Conservation (phyloP, 2,329 filamentous ascomycete species). For the Colletotrichum godetiae region DNA sequence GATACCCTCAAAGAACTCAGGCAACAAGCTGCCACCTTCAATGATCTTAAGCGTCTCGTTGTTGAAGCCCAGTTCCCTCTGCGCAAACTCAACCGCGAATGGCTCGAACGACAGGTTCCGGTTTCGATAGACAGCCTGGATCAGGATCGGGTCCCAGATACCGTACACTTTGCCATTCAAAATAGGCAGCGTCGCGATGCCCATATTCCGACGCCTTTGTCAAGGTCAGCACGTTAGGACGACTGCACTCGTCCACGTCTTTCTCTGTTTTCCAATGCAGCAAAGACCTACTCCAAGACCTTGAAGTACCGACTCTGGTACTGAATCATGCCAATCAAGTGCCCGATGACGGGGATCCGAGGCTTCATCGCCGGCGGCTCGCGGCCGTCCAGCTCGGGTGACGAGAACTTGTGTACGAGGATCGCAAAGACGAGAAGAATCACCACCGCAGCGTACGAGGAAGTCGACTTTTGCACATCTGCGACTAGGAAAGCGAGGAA, state of each 20-base stretch:
- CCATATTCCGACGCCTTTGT: conserved; percentile 40
- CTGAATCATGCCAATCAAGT: conserved; percentile 55
- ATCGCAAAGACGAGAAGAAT: neutral
- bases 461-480: conserved; percentile 6
- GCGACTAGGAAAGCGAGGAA: conserved; percentile 5
- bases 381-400: conserved; percentile 41
- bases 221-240: conserved; percentile 35
- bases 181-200: conserved; percentile 58
- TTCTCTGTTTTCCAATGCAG: too few species aligned
- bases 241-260: conserved; percentile 43
- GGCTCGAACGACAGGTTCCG: conserved; percentile 55
- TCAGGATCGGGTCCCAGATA: conserved; percentile 52
- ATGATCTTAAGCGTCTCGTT: conserved; percentile 42
- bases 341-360: conserved; percentile 57
- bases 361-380: conserved; percentile 57
- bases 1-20: conserved; percentile 22
- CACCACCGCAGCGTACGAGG: neutral
- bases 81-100: conserved; percentile 50
- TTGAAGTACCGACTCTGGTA: conserved; percentile 50
- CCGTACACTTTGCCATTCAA: conserved; percentile 56
- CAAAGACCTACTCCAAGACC: conserved; percentile 48
- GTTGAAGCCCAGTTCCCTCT: conserved; percentile 51
- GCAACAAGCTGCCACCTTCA: neutral
- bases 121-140: conserved; percentile 51
- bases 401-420: neutral